Evolutionary conservation across 2,329 filamentous ascomycete genomes (phyloP).

Genomic region (Phyllosticta citribraziliensis): DNA sequence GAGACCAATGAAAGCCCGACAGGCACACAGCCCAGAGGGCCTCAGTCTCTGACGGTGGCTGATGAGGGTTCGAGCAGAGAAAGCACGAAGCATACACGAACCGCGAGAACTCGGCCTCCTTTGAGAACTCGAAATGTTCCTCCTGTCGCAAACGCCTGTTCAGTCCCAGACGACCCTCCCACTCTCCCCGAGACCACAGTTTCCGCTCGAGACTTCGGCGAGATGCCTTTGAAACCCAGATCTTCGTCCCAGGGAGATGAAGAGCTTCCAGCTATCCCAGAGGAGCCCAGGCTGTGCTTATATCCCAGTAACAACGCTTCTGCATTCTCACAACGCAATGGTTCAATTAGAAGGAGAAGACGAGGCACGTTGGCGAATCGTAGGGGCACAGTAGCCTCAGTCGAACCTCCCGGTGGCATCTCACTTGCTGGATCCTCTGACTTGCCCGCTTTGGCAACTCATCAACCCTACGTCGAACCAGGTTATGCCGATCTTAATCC

Average conservation of each 20-base stretch:
- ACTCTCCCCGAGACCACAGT: neutral
- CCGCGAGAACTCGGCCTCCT: neutral
- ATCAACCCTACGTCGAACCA: constrained; percentile 34
- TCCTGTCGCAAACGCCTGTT: neutral
- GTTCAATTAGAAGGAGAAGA: neutral
- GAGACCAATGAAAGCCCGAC: neutral
- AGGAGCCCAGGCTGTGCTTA: neutral
- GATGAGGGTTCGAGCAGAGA: too few species aligned
- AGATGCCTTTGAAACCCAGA: neutral
- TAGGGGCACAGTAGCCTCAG: neutral
- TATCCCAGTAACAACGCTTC: neutral
- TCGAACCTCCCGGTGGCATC: constrained; percentile 1
- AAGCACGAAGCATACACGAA: neutral
- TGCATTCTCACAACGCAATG: neutral
- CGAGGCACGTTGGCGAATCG: neutral
- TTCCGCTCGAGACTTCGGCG: neutral
- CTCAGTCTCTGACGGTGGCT: too few species aligned
- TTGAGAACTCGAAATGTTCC: neutral
- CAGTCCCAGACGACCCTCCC: neutral
- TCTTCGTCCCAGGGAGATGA: neutral
- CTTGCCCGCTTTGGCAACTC: neutral
- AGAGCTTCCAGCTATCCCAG: neutral
- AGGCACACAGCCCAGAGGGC: too few species aligned
- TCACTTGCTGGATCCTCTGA: constrained; percentile 6
- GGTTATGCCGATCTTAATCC: constrained; percentile 45